phyloP scores from a whole-genome alignment of 495 filamentous ascomycete genomes.

The Xylaria palmicola region DNA sequence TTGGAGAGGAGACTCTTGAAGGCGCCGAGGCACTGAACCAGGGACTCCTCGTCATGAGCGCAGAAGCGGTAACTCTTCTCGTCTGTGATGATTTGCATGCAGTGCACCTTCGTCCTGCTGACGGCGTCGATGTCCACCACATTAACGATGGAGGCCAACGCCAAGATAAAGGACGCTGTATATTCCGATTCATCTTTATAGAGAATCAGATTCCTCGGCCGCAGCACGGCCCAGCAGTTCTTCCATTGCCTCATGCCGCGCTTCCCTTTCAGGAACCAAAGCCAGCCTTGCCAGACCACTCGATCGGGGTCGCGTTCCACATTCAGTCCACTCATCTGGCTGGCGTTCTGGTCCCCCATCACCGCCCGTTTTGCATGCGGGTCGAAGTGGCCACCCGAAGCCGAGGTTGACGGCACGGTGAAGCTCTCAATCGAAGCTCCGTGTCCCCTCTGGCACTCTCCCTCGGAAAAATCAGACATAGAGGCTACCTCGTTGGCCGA shows the following conservation, averaged over 20 bases:
- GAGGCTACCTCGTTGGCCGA: slow-evolving; percentile 83
- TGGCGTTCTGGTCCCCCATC: slow-evolving; percentile 51
- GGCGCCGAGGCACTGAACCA: slow-evolving; percentile 83
- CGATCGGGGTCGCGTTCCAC: slow-evolving; percentile 60
- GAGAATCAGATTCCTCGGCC: slow-evolving; percentile 79
- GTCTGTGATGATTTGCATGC: slow-evolving; percentile 91
- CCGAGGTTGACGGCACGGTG: slow-evolving; percentile 36
- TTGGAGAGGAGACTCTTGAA: slow-evolving; percentile 85
- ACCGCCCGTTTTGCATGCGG: slow-evolving; percentile 22
- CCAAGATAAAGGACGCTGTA: slow-evolving; percentile 77
- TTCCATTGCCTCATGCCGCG: slow-evolving; percentile 93
- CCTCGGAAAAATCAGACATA: slow-evolving; percentile 88
- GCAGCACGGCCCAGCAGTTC: slow-evolving; percentile 88
- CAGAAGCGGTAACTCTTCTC: slow-evolving; percentile 91
- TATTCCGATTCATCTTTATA: slow-evolving; percentile 96
- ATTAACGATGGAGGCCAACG: slow-evolving; percentile 77
- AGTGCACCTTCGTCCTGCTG: slow-evolving; percentile 78
- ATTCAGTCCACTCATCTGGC: slow-evolving; percentile 55
- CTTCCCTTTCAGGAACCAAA: slow-evolving; percentile 81
- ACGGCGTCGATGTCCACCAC: slow-evolving; percentile 90
- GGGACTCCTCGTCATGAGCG: slow-evolving; percentile 73
- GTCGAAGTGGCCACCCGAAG: slow-evolving; percentile 27
- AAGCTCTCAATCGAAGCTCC: slow-evolving; percentile 47
- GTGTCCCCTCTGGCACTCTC: slow-evolving; percentile 43
- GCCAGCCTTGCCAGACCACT: slow-evolving; percentile 88